Evolutionary conservation across 2,329 filamentous ascomycete species (phyloP).

Genomic region (Scedosporium aurantiacum): DNA sequence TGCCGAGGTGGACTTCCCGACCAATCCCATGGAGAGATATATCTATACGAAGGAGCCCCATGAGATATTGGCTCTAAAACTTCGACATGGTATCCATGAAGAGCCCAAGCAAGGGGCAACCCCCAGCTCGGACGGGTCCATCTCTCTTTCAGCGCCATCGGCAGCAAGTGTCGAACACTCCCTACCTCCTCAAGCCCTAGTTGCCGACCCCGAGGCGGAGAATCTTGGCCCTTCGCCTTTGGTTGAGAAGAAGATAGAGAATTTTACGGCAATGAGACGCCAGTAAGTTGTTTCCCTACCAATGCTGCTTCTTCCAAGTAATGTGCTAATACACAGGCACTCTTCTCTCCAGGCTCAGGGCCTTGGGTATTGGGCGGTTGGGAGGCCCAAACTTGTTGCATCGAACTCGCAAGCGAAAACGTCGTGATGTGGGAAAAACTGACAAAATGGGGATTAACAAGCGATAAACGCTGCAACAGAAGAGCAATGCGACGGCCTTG

Average conservation of each 20-base stretch:
- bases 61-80: neutral
- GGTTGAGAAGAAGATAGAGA: neutral
- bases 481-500: too few species aligned
- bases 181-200: neutral
- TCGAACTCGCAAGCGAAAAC: too few species aligned
- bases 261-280: neutral
- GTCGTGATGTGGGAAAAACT: too few species aligned
- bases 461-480: too few species aligned
- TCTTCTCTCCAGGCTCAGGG: too few species aligned
- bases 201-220: neutral
- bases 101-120: neutral
- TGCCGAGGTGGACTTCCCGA: neutral
- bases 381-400: too few species aligned
- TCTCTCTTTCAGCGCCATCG: neutral
- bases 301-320: too few species aligned
- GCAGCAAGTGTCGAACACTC: neutral
- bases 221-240: too few species aligned
- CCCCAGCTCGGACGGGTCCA: neutral
- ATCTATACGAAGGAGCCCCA: neutral
- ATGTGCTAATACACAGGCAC: too few species aligned
- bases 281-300: neutral
- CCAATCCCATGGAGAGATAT: neutral
- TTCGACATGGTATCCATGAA: neutral
- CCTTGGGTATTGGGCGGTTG: too few species aligned
- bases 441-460: too few species aligned